A percentile compares a stretch with the other conserved stretches of the same genome.
These are phyloP conservation scores for Phaeosphaeria sp. DNA, from an alignment of 2,329 filamentous ascomycete genomes.

Conservation along the genomic window DNA sequence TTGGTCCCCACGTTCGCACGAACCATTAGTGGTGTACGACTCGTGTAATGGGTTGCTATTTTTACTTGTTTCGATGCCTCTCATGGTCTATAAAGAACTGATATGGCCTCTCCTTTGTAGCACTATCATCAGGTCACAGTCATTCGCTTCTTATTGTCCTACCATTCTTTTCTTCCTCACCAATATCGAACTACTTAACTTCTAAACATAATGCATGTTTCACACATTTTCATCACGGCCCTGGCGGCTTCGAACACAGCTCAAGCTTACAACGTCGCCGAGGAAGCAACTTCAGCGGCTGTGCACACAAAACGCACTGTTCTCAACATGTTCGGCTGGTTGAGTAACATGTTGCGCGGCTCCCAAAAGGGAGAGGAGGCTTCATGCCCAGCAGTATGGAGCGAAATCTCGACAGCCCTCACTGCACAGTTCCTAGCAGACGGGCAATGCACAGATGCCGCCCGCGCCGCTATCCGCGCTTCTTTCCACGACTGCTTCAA, in stretches of 20 bases:
- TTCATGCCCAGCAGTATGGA: conserved; percentile 41
- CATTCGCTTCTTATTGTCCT: conserved; percentile 16
- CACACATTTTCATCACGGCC: conserved; percentile 30
- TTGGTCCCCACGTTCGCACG: conserved; percentile 9
- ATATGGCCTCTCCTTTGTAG: conserved; percentile 3
- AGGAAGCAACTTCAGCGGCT: conserved; percentile 19
- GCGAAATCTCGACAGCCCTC: conserved; percentile 39
- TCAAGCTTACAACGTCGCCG: conserved; percentile 30
- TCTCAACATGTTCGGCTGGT: conserved; percentile 10
- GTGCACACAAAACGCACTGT: conserved; percentile 25
- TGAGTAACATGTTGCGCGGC: conserved; percentile 12
- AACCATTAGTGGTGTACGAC: conserved; percentile 2
- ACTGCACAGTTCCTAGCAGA: conserved; percentile 41
- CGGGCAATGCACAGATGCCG: conserved; percentile 45
- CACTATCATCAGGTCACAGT: conserved; percentile 13
- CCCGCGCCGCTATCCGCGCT: conserved; percentile 42
- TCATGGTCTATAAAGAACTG: conserved; percentile 29
- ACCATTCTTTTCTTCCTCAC: conserved; percentile 7
- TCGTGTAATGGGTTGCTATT: conserved; percentile 22
- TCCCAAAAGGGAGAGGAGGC: neutral
- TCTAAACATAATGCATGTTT: conserved; percentile 43
- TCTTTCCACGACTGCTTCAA: conserved; percentile 48
- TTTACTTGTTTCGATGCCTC: conserved; percentile 6
- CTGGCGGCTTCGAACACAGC: conserved; percentile 34
- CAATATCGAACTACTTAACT: conserved; percentile 11